These are phyloP conservation scores for Candida stauntonica DNA, from an alignment of 805 yeast genomes.

Conservation along the genomic window DNA sequence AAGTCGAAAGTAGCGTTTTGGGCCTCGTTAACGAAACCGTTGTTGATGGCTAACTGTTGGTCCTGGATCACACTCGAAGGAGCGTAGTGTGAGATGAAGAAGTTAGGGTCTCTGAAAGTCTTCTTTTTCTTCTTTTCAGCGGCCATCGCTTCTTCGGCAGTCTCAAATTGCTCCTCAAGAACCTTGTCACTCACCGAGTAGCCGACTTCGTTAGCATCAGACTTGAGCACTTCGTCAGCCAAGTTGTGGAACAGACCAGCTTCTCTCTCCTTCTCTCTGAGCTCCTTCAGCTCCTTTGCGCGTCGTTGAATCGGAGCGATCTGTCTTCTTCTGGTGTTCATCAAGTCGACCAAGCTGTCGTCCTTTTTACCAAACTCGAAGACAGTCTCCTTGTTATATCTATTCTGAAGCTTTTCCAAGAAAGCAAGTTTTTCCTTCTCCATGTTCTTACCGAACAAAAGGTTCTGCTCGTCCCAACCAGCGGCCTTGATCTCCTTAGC, in stretches of 20 bases:
- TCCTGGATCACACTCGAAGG: constrained; percentile 79
- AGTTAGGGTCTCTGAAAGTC: constrained; percentile 69
- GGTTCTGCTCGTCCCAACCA: constrained; percentile 89
- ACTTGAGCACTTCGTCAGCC: constrained; percentile 67
- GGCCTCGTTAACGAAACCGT: constrained; percentile 79
- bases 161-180: constrained; percentile 36
- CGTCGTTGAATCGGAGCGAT: constrained; percentile 82
- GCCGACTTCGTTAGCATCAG: constrained; percentile 45
- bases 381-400: constrained; percentile 82
- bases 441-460: constrained; percentile 69
- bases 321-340: constrained; percentile 83
- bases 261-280: constrained; percentile 65
- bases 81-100: constrained; percentile 85
- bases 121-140: constrained; percentile 31
- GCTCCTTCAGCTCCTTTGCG: constrained; percentile 64
- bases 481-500: constrained; percentile 68
- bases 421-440: constrained; percentile 72
- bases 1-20: constrained; percentile 83
- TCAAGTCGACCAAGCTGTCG: constrained; percentile 71
- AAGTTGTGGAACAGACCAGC: constrained; percentile 71
- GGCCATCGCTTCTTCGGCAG: constrained; percentile 34
- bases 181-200: constrained; percentile 40
- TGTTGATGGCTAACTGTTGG: constrained; percentile 54
- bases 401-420: constrained; percentile 63
- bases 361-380: constrained; percentile 76